Evolutionary conservation across 1,139 yeast genomes (phyloP).

Genomic region (Neolecta irregularis): DNA sequence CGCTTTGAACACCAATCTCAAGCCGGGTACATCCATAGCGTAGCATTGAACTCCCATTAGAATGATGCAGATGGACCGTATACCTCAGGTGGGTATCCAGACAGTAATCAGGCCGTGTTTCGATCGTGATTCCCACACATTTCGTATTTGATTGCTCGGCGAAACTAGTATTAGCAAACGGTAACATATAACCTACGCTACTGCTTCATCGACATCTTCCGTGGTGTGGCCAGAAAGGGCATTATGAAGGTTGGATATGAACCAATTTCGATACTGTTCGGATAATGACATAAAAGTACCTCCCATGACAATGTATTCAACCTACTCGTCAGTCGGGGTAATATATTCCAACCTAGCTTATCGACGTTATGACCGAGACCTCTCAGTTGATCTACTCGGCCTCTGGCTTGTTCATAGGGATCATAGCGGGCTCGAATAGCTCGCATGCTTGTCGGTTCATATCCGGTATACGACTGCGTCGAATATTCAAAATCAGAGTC

Average conservation of each 20-base stretch:
- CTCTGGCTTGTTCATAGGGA: slow-evolving; percentile 97
- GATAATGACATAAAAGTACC: slow-evolving; percentile 97
- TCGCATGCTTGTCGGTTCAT: slow-evolving; percentile 97
- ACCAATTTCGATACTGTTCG: slow-evolving; percentile 71
- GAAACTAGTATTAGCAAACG: slow-evolving; percentile 23
- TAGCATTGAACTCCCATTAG: slow-evolving; percentile 59
- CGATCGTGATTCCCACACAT: slow-evolving; percentile 97
- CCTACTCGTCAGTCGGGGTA: too few relatives aligned
- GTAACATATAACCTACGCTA: slow-evolving; percentile 23
- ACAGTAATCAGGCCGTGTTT: slow-evolving; percentile 97
- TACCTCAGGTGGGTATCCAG: slow-evolving; percentile 65
- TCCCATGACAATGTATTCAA: slow-evolving; percentile 96
- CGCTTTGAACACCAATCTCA: slow-evolving; percentile 94
- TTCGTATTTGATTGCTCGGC: slow-evolving; percentile 92
- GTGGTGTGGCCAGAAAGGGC: slow-evolving; percentile 92
- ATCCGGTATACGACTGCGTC: slow-evolving; percentile 95
- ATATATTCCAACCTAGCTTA: too few relatives aligned
- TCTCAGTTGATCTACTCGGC: slow-evolving; percentile 87
- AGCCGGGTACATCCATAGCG: slow-evolving; percentile 91
- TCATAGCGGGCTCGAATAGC: slow-evolving; percentile 96
- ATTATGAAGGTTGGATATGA: slow-evolving; percentile 79
- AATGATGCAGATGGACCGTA: background rate
- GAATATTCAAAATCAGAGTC: slow-evolving; percentile 96
- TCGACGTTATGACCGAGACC: slow-evolving; percentile 94
- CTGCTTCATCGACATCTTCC: slow-evolving; percentile 76